Evolutionary conservation across 768 basidiomycete species (phyloP).

Genomic region (Phaeolepiota aurea): DNA sequence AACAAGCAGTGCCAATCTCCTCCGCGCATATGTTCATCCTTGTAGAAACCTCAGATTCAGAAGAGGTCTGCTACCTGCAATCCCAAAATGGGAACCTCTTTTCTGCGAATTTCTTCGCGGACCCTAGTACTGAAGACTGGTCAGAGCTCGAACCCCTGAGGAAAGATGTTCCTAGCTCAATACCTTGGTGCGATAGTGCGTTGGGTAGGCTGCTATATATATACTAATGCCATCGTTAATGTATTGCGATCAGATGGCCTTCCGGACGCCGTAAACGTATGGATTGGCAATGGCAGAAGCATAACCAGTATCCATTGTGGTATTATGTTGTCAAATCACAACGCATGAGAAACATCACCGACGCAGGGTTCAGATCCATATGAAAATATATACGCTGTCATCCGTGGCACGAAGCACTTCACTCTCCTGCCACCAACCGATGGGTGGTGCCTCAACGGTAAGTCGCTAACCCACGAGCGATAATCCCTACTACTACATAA

Average conservation of each 20-base stretch:
- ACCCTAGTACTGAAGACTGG: constrained; percentile 13
- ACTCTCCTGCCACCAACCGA: constrained; percentile 86
- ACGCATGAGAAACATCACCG: no score
- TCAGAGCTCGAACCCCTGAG: constrained; percentile 62
- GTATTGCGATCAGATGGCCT: constrained; percentile 29
- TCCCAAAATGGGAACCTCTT: constrained; percentile 90
- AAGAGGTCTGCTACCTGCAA: constrained; percentile 66
- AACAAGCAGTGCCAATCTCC: neutral
- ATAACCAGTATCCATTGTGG: constrained; percentile 85
- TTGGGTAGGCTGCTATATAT: constrained; percentile 42
- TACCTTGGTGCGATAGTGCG: constrained; percentile 72
- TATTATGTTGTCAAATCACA: constrained; percentile 25
- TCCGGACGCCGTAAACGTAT: constrained; percentile 89
- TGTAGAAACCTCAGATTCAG: neutral
- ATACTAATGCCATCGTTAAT: neutral
- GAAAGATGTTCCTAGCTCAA: constrained; percentile 57
- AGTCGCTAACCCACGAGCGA: constrained; percentile 5
- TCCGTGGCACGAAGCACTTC: constrained; percentile 81
- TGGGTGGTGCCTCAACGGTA: constrained; percentile 76
- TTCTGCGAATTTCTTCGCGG: constrained; percentile 31
- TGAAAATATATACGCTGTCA: constrained; percentile 88
- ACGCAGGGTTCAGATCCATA: constrained; percentile 56
- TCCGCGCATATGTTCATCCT: neutral
- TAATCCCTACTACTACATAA: constrained; percentile 1
- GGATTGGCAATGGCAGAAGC: constrained; percentile 78